phyloP scores from a whole-genome alignment of 2,329 filamentous ascomycete species.

The Diaporthe citri region DNA sequence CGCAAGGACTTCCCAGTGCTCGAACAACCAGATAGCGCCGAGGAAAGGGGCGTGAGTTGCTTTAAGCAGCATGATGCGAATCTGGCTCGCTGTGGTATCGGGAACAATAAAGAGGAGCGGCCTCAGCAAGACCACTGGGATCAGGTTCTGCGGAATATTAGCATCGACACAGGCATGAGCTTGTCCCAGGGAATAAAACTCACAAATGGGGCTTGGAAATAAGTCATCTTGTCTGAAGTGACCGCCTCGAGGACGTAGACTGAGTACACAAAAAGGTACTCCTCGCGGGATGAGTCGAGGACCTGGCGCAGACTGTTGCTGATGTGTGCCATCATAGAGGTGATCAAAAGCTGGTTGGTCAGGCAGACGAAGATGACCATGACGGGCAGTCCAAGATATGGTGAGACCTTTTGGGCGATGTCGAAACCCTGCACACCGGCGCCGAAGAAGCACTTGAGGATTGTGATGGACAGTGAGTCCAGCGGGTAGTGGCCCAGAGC shows the following conservation, averaged over 20 bases:
- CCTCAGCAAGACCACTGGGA: conserved; percentile 29
- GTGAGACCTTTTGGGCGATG: conserved; percentile 29
- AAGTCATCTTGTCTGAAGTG: conserved; percentile 36
- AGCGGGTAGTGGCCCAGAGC: conserved; percentile 31
- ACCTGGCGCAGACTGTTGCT: conserved; percentile 36
- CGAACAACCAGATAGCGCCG: conserved; percentile 27
- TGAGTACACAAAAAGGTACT: conserved; percentile 37
- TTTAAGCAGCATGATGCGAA: conserved; percentile 35
- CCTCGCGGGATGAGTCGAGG: conserved; percentile 31
- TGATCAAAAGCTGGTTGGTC: conserved; percentile 37
- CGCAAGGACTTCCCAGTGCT: conserved; percentile 30
- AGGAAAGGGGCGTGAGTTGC: conserved; percentile 29
- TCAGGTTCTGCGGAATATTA: conserved; percentile 28
- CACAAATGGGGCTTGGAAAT: conserved; percentile 35
- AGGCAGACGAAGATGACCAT: conserved; percentile 34
- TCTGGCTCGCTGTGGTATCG: not conserved
- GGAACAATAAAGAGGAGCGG: conserved; percentile 20
- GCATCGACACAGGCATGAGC: not conserved
- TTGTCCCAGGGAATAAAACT: not conserved
- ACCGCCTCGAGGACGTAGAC: conserved; percentile 36
- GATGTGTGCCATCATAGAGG: conserved; percentile 37
- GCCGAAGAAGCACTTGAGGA: conserved; percentile 34
- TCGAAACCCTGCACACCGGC: conserved; percentile 33
- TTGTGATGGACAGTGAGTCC: conserved; percentile 30
- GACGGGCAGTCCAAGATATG: conserved; percentile 33